Percentiles rank a stretch among this genome's conserved stretches.
Evolutionary conservation across 108 stramenopile genomes (phyloP).

Genomic region (Parmales sp.): DNA sequence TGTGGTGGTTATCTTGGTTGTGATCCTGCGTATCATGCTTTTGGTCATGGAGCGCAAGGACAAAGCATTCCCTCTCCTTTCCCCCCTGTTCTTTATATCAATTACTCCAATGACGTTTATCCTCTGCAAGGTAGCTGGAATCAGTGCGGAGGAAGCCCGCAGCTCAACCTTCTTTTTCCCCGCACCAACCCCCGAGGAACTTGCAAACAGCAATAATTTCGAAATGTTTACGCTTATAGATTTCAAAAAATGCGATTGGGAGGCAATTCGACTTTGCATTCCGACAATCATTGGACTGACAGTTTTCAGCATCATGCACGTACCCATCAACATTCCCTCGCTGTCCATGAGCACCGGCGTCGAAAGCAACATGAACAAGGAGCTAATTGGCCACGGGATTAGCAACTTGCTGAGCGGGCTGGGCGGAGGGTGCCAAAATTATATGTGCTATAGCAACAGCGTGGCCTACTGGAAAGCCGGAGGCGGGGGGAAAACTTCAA

Average conservation of each 20-base stretch:
- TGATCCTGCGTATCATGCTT: conserved; percentile 41
- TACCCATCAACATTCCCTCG: conserved; percentile 77
- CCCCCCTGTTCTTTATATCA: conserved; percentile 63
- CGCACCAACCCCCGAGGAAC: too few species aligned
- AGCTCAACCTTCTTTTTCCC: conserved; percentile 59
- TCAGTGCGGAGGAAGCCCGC: conserved; percentile 28
- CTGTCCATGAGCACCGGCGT: conserved; percentile 55
- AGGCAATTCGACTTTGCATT: conserved; percentile 37
- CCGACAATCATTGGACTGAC: conserved; percentile 52
- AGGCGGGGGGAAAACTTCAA: conserved; percentile 39
- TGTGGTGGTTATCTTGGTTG: conserved; percentile 48
- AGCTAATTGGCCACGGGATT: conserved; percentile 64
- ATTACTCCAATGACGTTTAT: conserved; percentile 69
- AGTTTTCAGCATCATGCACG: conserved; percentile 64
- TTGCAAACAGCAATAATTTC: too few species aligned
- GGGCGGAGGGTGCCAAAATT: conserved; percentile 60
- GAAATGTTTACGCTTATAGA: conserved; percentile 26
- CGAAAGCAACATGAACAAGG: conserved; percentile 61
- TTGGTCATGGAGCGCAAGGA: conserved; percentile 26
- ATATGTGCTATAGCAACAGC: conserved; percentile 54
- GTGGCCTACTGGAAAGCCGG: conserved; percentile 63
- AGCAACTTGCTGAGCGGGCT: conserved; percentile 52
- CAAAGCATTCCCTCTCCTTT: conserved; percentile 52
- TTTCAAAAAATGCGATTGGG: conserved; percentile 29
- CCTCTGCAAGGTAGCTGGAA: conserved; percentile 15